These are phyloP conservation scores for Echinosphaeria canescens DNA, from an alignment of 2,329 filamentous ascomycete species.

Conservation along the genomic window DNA sequence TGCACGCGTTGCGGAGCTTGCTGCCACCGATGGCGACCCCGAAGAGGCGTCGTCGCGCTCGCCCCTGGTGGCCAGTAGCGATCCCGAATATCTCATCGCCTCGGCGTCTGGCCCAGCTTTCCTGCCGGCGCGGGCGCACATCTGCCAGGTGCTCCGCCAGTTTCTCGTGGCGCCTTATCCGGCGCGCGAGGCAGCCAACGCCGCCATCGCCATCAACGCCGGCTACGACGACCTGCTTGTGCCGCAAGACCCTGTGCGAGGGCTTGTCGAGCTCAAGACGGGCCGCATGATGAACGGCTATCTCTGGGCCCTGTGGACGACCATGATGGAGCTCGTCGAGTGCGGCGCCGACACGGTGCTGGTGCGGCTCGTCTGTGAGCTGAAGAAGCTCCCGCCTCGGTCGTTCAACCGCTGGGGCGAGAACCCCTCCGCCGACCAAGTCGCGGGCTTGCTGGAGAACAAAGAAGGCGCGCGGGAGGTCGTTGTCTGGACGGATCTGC, in stretches of 20 bases:
- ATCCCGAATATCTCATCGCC: too few species aligned
- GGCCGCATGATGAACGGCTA: not conserved
- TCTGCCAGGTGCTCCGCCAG: not conserved
- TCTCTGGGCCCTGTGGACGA: not conserved
- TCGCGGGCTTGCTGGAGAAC: too few species aligned
- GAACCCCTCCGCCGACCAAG: too few species aligned
- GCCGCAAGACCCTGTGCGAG: too few species aligned
- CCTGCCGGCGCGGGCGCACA: not conserved
- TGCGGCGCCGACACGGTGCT: not conserved
- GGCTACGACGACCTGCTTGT: not conserved
- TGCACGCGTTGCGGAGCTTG: too few species aligned
- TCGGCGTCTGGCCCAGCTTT: too few species aligned
- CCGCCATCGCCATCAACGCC: not conserved
- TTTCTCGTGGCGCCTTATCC: not conserved
- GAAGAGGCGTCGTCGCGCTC: too few species aligned
- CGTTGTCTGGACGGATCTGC: too few species aligned
- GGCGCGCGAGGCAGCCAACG: not conserved
- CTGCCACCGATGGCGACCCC: too few species aligned
- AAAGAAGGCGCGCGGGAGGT: too few species aligned
- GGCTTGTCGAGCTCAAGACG: not conserved
- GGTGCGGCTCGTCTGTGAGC: not conserved
- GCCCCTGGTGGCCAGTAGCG: too few species aligned
- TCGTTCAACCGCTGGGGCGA: not conserved
- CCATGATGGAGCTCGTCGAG: not conserved
- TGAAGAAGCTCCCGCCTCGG: not conserved